Evolutionary conservation across 2,329 filamentous ascomycete species (phyloP), one percentile per base, ranked within the genome.

Genomic region (Hypoxylon sp.): DNA sequence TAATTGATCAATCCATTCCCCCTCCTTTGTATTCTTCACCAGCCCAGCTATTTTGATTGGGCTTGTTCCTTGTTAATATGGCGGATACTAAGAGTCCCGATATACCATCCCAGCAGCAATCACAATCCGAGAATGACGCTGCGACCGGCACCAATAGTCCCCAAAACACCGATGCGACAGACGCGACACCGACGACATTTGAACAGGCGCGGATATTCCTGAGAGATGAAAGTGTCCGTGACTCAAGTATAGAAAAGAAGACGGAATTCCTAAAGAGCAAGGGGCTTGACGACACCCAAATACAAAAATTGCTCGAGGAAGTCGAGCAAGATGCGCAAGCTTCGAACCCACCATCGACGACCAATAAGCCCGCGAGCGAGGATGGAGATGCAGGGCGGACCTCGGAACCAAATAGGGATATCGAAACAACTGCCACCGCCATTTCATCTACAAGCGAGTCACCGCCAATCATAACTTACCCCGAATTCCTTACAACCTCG

Each of bases 171-270:
- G 59, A 64, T 40, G 22, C 51, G 13, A 49, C 53, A 44, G 69
- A 73, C n/a, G 50, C 68, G 48, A 53, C 56, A 49, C 68, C 73
- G 22, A 51, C 68, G 49, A 78, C 75, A 30, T 60, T 92, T 37
- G 89, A 93, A 14, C 89, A 94, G 76, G 94, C 94, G 30, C 85
- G 87, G 48, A 88, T 85, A 59, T 98, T 97, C 77, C 86, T 98
- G 3, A 84, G 92, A 56, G 91, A 97, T 67, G 89, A 92, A 6
- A 84, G 86, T 20, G 92, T 97, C 64, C 89, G 87, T 65, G 83
- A 91, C 79, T 89, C 91, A 35, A 85, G 91, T 0, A 85, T 85
- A 49, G 91, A 93, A 62, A 90, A 89, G 80, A 97, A 97, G 82
- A 83, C 87, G 20, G 86, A 88, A 6, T 97, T 97, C 73, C 82